Evolutionary conservation across 208 protist genomes (phyloP), one percentile per base, ranked within the genome.

Genomic region (Kentomonas sorsogonicus): DNA sequence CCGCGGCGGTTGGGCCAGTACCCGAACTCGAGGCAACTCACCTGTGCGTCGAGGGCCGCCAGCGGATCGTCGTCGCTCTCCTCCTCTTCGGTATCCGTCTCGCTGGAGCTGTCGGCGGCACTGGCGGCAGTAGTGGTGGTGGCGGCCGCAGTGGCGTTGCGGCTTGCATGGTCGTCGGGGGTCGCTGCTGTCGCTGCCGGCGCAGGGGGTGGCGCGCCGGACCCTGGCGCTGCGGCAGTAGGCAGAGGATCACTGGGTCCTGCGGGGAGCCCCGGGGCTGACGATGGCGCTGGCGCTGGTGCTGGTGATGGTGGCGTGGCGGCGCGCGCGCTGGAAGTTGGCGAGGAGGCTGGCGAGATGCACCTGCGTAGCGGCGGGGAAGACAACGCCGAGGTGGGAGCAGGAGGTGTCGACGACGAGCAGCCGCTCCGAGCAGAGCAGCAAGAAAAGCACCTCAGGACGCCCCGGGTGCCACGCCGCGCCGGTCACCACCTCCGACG

Each of bases 391-490:
- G 23, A 30, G 36, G 27, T 23, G 44, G 44, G 39, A 58, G 38
- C 41, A 51, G 27, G 61, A 66, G 22, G 66, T 70, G 61, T 80
- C 66, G 65, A 79, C 70, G 10, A 78, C 23, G 22, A 69, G 59
- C 26, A 94, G 23, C 25, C 59, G 51, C 3, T 79, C 83, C 0
- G 70, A 69, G 3, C 43, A 68, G 1, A 81, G 68, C 23, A 94
- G 61, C 26, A 90, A 41, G 48, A 89, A 40, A n/a, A 94, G 69
- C 41, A 60, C n/a, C 39, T 53, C 31, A 0, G 43, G 27, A 9
- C 13, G 16, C 1, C 36, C 59, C 2, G 83, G 79, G 62, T 91
- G 80, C 87, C 87, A 94, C 27, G 56, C 67, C 1, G 79, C 79
- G 36, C 72, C 76, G 27, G 75, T 69, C 46, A 94, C 83, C 4